Evolutionary conservation across 1,139 yeast genomes (phyloP).

Genomic region (Hanseniaspora gamundiae): DNA sequence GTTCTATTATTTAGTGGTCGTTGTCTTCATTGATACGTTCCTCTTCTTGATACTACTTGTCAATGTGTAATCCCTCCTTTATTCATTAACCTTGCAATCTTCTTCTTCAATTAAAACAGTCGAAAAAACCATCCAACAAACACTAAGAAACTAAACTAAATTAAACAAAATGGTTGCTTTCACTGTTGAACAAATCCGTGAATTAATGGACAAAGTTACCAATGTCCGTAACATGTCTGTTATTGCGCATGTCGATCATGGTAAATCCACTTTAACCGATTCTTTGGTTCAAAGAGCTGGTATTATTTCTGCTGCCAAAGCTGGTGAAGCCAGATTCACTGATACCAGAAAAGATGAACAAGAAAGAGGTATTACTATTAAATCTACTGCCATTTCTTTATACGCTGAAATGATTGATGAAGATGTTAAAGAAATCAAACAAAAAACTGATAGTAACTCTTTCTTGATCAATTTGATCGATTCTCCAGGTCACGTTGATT

Average conservation of each 20-base stretch:
- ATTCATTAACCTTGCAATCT: background rate
- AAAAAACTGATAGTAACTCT: slow-evolving; percentile 88
- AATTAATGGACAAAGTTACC: slow-evolving; percentile 97
- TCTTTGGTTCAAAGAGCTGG: slow-evolving; percentile 98
- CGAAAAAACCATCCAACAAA: slow-evolving; percentile 4
- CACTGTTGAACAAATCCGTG: slow-evolving; percentile 79
- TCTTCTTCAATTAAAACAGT: too few relatives aligned
- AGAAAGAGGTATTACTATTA: slow-evolving; percentile 99
- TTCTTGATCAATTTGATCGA: slow-evolving; percentile 97
- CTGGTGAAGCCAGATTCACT: slow-evolving; percentile 99
- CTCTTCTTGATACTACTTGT: too few relatives aligned
- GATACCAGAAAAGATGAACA: slow-evolving; percentile 99
- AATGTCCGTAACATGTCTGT: slow-evolving; percentile 99
- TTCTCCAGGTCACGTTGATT: slow-evolving; percentile 99
- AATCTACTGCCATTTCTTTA: slow-evolving; percentile 97
- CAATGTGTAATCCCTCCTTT: background rate
- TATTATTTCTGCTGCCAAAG: slow-evolving; percentile 98
- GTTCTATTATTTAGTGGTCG: too few relatives aligned
- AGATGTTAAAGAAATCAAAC: slow-evolving; percentile 89
- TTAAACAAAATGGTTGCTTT: slow-evolving; percentile 27
- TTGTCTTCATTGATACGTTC: too few relatives aligned
- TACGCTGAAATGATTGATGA: slow-evolving; percentile 84
- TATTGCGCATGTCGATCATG: slow-evolving; percentile 99
- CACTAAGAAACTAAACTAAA: slow-evolving; percentile 4
- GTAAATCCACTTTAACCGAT: slow-evolving; percentile 98